phyloP scores from a whole-genome alignment of 805 yeast species.

The Lipomyces yamanashiensis region DNA sequence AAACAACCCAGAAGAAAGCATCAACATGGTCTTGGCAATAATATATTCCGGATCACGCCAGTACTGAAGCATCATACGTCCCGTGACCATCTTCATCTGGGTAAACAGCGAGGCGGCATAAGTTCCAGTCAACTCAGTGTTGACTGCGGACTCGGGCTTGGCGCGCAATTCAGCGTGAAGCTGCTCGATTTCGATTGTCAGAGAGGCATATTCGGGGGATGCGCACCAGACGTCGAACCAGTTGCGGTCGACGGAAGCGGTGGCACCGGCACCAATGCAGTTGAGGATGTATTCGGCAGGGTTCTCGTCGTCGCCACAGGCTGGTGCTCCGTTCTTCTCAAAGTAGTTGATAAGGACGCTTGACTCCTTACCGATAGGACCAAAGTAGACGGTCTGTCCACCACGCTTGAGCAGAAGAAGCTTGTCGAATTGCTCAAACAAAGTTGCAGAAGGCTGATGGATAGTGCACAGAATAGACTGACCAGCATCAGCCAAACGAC shows the following conservation, averaged over 20 bases:
- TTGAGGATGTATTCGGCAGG: conserved; percentile 80
- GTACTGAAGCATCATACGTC: conserved; percentile 52
- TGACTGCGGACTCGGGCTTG: conserved; percentile 39
- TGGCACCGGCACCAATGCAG: conserved; percentile 81
- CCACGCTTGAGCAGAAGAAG: conserved; percentile 71
- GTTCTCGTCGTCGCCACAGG: conserved; percentile 63
- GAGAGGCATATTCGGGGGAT: conserved; percentile 50
- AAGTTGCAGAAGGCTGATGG: conserved; percentile 76
- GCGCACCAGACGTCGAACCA: conserved; percentile 68
- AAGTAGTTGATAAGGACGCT: conserved; percentile 63
- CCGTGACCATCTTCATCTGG: conserved; percentile 51
- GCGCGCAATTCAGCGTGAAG: conserved; percentile 41
- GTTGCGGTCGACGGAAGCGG: conserved; percentile 62
- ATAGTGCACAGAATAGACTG: conserved; percentile 78
- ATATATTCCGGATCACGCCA: conserved; percentile 70
- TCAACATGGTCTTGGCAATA: conserved; percentile 60
- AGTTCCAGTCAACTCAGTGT: conserved; percentile 38
- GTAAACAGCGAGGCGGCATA: conserved; percentile 55
- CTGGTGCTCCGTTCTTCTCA: conserved; percentile 72
- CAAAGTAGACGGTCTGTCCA: conserved; percentile 81
- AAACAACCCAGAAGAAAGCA: conserved; percentile 59
- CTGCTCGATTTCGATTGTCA: conserved; percentile 46
- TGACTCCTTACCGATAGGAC: conserved; percentile 74
- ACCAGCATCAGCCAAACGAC: conserved; percentile 70
- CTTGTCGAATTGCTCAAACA: conserved; percentile 70